Percentiles rank a stretch among this genome's conserved stretches.
phyloP scores from a whole-genome alignment of 2,329 filamentous ascomycete species.

The Bipolaris victoriae region DNA sequence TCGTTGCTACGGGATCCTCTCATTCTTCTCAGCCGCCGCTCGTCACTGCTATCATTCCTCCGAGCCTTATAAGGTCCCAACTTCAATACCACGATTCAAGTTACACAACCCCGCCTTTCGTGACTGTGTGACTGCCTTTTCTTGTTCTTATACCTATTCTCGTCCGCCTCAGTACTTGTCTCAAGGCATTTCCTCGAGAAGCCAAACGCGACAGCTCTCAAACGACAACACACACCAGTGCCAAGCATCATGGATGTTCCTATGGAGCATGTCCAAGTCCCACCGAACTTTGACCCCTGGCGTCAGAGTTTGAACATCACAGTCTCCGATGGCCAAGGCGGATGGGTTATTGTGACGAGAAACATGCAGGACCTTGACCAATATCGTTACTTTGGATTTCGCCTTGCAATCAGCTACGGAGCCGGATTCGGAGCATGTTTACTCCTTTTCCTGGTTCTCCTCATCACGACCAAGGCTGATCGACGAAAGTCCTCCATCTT shows the following conservation, averaged over 20 bases:
- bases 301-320: slow-evolving; percentile 59
- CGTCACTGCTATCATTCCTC: slow-evolving; percentile 2
- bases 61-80: not conserved
- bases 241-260: slow-evolving; percentile 18
- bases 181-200: not conserved
- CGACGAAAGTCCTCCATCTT: slow-evolving; percentile 71
- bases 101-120: not conserved
- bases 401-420: slow-evolving; percentile 68
- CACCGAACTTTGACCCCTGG: slow-evolving; percentile 56
- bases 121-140: not conserved
- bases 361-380: slow-evolving; percentile 54
- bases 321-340: slow-evolving; percentile 48
- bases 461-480: slow-evolving; percentile 69
- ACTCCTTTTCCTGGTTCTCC: slow-evolving; percentile 68
- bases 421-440: slow-evolving; percentile 72
- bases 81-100: not conserved
- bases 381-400: slow-evolving; percentile 56
- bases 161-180: not conserved
- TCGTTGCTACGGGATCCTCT: not conserved
- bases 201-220: not conserved
- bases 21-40: not conserved
- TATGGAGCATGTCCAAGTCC: slow-evolving; percentile 8
- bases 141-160: not conserved
- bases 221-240: not conserved
- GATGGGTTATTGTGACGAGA: slow-evolving; percentile 43